phyloP scores from a whole-genome alignment of 495 filamentous ascomycete genomes.

The Penicillium turbatum region DNA sequence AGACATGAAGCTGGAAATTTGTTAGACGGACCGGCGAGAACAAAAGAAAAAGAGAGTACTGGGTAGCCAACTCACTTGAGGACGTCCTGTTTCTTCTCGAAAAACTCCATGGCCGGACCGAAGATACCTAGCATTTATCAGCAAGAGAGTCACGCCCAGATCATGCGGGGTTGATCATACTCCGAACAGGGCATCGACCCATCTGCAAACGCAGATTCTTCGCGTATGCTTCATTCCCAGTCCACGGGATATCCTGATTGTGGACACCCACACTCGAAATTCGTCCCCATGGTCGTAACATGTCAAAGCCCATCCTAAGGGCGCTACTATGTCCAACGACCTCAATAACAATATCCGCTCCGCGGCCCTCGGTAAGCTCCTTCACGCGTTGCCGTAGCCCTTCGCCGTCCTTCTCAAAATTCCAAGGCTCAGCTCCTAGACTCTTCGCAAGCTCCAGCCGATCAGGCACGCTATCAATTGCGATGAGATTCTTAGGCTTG shows the following conservation, averaged over 20 bases:
- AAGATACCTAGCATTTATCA: conserved; percentile 26
- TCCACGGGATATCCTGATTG: conserved; percentile 83
- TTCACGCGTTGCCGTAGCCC: conserved; percentile 52
- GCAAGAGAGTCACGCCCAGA: background rate
- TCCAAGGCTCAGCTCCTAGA: conserved; percentile 76
- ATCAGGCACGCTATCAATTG: conserved; percentile 72
- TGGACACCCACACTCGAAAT: conserved; percentile 86
- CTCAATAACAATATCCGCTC: conserved; percentile 83
- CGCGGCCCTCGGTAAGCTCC: conserved; percentile 70
- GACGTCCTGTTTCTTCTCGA: conserved; percentile 50
- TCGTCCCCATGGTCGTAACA: conserved; percentile 79
- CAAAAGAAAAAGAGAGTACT: background rate
- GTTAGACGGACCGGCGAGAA: conserved; percentile 15
- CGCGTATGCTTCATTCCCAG: conserved; percentile 76
- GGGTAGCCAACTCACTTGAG: conserved; percentile 23
- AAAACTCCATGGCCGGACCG: conserved; percentile 60
- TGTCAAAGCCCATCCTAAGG: conserved; percentile 71
- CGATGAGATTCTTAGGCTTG: conserved; percentile 69
- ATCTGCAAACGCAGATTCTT: conserved; percentile 89
- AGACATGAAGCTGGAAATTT: conserved; percentile 30
- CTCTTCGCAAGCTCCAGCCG: conserved; percentile 65
- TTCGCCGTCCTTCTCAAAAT: conserved; percentile 64
- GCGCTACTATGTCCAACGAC: conserved; percentile 78
- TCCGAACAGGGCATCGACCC: conserved; percentile 79
- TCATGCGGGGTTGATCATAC: conserved; percentile 7